Evolutionary conservation across 176 grass and related monocot genomes (phyloP).

Genomic region (Aegilops speltoides): DNA sequence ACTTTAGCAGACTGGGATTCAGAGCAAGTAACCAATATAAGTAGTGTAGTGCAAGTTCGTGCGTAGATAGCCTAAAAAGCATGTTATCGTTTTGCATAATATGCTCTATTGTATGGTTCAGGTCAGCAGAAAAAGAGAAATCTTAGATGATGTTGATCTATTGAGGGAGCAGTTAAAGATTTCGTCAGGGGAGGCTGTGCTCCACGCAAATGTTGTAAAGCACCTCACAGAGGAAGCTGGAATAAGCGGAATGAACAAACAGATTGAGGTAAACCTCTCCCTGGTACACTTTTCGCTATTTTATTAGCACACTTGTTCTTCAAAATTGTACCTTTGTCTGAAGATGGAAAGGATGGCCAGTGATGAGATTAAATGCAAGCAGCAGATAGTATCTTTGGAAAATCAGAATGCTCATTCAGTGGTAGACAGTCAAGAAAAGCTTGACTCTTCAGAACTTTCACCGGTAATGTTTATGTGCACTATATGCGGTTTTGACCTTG

Average conservation of each 20-base stretch:
- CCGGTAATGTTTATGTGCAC: conserved; percentile 50
- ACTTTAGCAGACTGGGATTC: not conserved
- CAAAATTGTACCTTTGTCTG: not conserved
- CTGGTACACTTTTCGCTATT: conserved; percentile 17
- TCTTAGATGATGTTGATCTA: conserved; percentile 80
- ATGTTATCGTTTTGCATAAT: conserved; percentile 23
- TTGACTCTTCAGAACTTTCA: conserved; percentile 52
- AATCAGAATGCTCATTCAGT: conserved; percentile 66
- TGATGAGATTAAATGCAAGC: conserved; percentile 80
- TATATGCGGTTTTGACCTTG: not conserved
- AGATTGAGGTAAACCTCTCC: conserved; percentile 70
- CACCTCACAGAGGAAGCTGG: conserved; percentile 71
- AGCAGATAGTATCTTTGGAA: conserved; percentile 87
- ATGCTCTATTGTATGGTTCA: conserved; percentile 39
- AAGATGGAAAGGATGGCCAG: conserved; percentile 89
- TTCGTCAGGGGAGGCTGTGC: conserved; percentile 87
- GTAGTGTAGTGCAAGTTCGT: not conserved
- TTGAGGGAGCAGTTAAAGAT: conserved; percentile 93
- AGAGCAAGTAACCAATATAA: conserved; percentile 6
- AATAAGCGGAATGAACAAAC: conserved; percentile 65
- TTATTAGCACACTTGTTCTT: conserved; percentile 26
- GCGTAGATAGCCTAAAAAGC: not conserved
- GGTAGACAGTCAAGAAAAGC: conserved; percentile 56
- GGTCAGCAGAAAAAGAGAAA: conserved; percentile 72
- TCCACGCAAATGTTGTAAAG: conserved; percentile 84